These are phyloP conservation scores for Wickerhamia fluorescens DNA, from an alignment of 805 yeast genomes.

Conservation along the genomic window DNA sequence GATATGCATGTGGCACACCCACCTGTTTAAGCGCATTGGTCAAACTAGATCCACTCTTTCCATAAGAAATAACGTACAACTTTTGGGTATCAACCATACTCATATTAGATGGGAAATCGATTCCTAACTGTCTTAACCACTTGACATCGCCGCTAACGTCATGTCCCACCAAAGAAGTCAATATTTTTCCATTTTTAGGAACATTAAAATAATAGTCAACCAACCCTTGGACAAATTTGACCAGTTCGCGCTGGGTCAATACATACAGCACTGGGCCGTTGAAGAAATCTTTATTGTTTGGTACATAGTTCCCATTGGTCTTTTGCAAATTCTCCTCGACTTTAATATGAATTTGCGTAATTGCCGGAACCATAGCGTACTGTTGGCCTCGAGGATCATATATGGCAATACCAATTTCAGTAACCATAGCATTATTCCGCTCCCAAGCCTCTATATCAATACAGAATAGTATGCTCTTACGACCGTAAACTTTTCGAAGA, in stretches of 20 bases:
- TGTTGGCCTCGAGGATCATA: slow-evolving; percentile 47
- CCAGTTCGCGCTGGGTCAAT: slow-evolving; percentile 30
- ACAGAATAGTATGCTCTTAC: slow-evolving; percentile 2
- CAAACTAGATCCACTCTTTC: slow-evolving; percentile 37
- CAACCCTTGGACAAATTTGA: slow-evolving; percentile 33
- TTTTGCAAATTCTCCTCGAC: slow-evolving; percentile 36
- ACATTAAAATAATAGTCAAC: slow-evolving; percentile 36
- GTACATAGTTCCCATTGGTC: slow-evolving; percentile 47
- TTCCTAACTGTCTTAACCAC: slow-evolving; percentile 43
- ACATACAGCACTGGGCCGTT: slow-evolving; percentile 43
- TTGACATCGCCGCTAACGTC: slow-evolving; percentile 46
- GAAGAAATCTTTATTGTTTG: slow-evolving; percentile 46
- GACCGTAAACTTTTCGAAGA: neutral
- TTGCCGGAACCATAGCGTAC: slow-evolving; percentile 30
- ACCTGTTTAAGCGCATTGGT: slow-evolving; percentile 40
- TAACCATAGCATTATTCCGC: slow-evolving; percentile 30
- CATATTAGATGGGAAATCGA: slow-evolving; percentile 33
- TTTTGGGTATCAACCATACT: slow-evolving; percentile 41
- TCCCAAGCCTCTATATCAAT: slow-evolving; percentile 58
- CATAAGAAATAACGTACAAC: slow-evolving; percentile 35
- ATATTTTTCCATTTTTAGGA: slow-evolving; percentile 4
- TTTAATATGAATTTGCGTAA: slow-evolving; percentile 36
- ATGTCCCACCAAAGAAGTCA: slow-evolving; percentile 52
- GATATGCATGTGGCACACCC: slow-evolving; percentile 47
- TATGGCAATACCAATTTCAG: slow-evolving; percentile 53